Conservation (phyloP, 257 asterid species). For the Solanum medicagineum region DNA sequence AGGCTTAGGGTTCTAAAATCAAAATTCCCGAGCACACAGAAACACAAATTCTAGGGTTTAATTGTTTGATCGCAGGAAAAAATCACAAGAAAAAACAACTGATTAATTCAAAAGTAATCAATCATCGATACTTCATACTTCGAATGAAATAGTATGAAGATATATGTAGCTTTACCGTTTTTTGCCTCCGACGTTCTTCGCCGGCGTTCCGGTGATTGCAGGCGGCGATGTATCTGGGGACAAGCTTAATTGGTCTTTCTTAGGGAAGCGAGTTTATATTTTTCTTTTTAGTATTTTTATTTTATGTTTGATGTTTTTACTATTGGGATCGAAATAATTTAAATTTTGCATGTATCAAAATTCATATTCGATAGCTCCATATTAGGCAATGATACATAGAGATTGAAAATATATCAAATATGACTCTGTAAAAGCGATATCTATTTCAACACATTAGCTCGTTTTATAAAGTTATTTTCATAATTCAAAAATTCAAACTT, state of each 20-base stretch:
- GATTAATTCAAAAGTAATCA: neutral
- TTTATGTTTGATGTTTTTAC: neutral
- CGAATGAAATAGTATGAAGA: neutral
- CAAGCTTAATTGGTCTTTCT: neutral
- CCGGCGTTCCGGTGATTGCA: neutral
- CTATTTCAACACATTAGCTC: fast-evolving
- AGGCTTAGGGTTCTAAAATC: neutral
- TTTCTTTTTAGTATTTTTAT: neutral
- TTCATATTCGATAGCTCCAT: neutral
- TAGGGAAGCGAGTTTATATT: neutral
- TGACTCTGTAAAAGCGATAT: neutral
- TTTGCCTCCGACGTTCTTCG: neutral
- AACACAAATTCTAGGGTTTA: neutral
- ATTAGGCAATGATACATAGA: neutral
- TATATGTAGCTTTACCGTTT: neutral
- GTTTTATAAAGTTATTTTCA: no score
- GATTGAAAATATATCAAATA: no score
- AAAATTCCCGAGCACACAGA: neutral
- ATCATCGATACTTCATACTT: neutral
- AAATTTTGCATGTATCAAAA: neutral
- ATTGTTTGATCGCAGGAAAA: neutral
- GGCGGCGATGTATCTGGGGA: neutral
- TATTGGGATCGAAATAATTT: neutral
- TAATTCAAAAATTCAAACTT: no score
- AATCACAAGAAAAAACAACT: no score